phyloP scores from a whole-genome alignment of 2,329 filamentous ascomycete species.

The Verticillium nonalfalfae region DNA sequence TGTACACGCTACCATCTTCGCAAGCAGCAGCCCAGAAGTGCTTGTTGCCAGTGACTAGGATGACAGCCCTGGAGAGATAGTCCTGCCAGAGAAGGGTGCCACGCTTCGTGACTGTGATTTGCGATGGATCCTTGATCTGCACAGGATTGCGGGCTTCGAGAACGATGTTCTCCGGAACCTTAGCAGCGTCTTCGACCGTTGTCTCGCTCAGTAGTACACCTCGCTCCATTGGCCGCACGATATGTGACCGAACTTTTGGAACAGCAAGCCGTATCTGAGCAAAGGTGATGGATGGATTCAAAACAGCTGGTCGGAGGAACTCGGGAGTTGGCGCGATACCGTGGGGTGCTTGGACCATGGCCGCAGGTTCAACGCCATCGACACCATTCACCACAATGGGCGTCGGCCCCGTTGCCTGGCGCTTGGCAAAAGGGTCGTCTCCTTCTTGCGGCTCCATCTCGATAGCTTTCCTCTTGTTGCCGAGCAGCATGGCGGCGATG shows the following conservation, averaged over 20 bases:
- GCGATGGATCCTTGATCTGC: slow-evolving; percentile 72
- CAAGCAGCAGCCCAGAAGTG: slow-evolving; percentile 90
- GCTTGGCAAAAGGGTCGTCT: slow-evolving; percentile 43
- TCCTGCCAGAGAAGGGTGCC: slow-evolving; percentile 88
- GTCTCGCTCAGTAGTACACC: slow-evolving; percentile 48
- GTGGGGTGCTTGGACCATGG: slow-evolving; percentile 50
- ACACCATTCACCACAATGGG: slow-evolving; percentile 70
- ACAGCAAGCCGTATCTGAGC: slow-evolving; percentile 83
- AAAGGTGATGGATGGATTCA: slow-evolving; percentile 74
- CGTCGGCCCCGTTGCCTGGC: slow-evolving; percentile 60
- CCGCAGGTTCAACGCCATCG: slow-evolving; percentile 72
- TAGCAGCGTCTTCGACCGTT: slow-evolving; percentile 54
- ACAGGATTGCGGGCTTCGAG: slow-evolving; percentile 85
- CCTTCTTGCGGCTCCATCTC: slow-evolving; percentile 73
- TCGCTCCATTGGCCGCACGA: slow-evolving; percentile 73
- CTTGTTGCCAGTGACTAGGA: slow-evolving; percentile 86
- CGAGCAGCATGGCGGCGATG: slow-evolving; percentile 75
- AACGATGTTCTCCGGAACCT: slow-evolving; percentile 63
- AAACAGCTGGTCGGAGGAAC: slow-evolving; percentile 79
- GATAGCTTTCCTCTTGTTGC: slow-evolving; percentile 84
- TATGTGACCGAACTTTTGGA: slow-evolving; percentile 76
- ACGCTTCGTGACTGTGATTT: slow-evolving; percentile 74
- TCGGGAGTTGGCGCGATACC: slow-evolving; percentile 68
- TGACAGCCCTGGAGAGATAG: slow-evolving; percentile 76
- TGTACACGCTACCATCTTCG: slow-evolving; percentile 84